Conservation (phyloP, 2,329 filamentous ascomycete species). For the Zymoseptoria ardabiliae region DNA sequence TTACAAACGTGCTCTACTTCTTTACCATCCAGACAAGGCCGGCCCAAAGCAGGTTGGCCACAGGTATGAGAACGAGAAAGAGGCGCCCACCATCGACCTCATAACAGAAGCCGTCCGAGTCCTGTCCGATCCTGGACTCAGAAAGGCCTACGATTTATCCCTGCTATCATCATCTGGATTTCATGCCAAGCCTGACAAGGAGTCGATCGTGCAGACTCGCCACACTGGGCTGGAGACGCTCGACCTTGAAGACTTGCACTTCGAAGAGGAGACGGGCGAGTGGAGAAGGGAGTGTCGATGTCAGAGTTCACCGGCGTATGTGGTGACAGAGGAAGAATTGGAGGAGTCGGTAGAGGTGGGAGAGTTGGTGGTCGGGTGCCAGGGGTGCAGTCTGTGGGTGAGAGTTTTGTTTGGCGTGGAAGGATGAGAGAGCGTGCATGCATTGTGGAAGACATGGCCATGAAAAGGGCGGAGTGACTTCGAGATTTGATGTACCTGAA, state of each 20-base stretch:
- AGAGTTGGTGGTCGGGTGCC: constrained; percentile 54
- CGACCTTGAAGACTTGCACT: constrained; percentile 50
- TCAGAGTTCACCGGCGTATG: constrained; percentile 50
- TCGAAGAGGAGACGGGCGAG: constrained; percentile 29
- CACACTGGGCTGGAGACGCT: constrained; percentile 48
- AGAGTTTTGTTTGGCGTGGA: constrained; percentile 52
- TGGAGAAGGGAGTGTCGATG: constrained; percentile 53
- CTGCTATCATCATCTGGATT: constrained; percentile 22
- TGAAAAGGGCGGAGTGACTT: background rate
- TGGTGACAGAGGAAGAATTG: constrained; percentile 48
- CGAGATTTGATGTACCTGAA: too few species aligned
- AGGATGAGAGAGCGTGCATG: constrained; percentile 21
- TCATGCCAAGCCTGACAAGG: background rate
- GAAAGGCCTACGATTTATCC: constrained; percentile 43
- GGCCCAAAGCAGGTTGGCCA: background rate
- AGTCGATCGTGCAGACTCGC: constrained; percentile 3
- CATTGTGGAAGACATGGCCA: background rate
- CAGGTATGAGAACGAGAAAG: constrained; percentile 11
- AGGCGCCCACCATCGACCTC: constrained; percentile 44
- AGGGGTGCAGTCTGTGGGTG: constrained; percentile 57
- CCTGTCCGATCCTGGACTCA: constrained; percentile 39
- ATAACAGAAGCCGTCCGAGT: constrained; percentile 53
- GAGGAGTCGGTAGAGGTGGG: constrained; percentile 44
- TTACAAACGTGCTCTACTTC: constrained; percentile 51
- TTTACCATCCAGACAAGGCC: constrained; percentile 53